Base-by-base conservation (phyloP, 202 grass and related monocot species). In the Sporobolus alterniflorus region DNA sequence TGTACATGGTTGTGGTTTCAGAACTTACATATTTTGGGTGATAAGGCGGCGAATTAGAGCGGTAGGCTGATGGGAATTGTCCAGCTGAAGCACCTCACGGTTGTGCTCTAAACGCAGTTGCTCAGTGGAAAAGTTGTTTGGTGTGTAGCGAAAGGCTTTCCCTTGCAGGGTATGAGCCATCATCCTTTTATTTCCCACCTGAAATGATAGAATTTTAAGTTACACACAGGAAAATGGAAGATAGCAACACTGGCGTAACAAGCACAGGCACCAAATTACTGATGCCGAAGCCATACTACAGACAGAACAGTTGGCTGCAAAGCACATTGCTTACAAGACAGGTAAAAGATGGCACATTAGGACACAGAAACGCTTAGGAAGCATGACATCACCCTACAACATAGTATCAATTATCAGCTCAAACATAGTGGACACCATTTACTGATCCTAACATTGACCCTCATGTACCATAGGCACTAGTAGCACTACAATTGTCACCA, bases 91-190 rank as follows among this genome's bases (percentile, higher is more conserved):
- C 46, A 82, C 50, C 21, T 85, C 66, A 65, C 9, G 39, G 31
- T 61, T 67, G 2, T 3, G 13, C 9, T 16, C 60, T 4, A 9
- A 57, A 3, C 24, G 7, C 24, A 11, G 51, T 25, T 70, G 26
- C 67, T 16, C 26, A 4, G 59, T 0, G 21, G 51, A n/a, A 24
- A 48, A 67, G 28, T 50, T 75, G 39, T 63, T 68, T 6, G 24
- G 46, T 44, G 39, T 28, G 49, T 69, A 82, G n/a, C 48, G 78
- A 32, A 59, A 74, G 33, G 77, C 36, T 56, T 71, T 78, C 21
- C 88, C 83, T 82, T 86, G 83, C 11, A 89, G 13, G 65, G 65
- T 56, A 34, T 77, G 77, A 59, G 83, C 32, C 88, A 86, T 86
- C 73, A 90, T 90, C 67, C 60, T 46, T 67, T 48, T 74, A 34